Evolutionary conservation across 2,329 filamentous ascomycete genomes (phyloP), one percentile per base, ranked within the genome.

Genomic region (Hymenotorrendiella dingleyae): DNA sequence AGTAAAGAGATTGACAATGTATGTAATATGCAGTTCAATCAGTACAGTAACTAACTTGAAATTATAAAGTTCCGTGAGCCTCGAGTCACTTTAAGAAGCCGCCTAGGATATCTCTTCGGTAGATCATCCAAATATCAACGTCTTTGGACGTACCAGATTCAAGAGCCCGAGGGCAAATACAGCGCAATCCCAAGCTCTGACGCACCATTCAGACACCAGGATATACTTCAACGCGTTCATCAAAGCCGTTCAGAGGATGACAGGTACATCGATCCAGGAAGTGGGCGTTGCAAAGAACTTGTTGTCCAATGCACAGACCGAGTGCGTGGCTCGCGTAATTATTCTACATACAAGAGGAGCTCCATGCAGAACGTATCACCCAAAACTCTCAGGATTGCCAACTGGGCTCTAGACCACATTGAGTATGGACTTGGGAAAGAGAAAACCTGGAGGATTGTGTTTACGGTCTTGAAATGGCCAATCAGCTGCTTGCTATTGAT

Each of bases 161-260:
- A n/a, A n/a, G n/a, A n/a, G n/a, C n/a, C n/a, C n/a, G n/a, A n/a
- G n/a, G n/a, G n/a, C n/a, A n/a, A n/a, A n/a, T n/a, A n/a, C n/a
- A n/a, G n/a, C n/a, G n/a, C n/a, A n/a, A n/a, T n/a, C n/a, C n/a
- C n/a, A n/a, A n/a, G n/a, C n/a, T n/a, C n/a, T n/a, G n/a, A n/a
- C n/a, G n/a, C n/a, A n/a, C n/a, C n/a, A n/a, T 48, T 43, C 36
- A 29, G 26, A 12, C 46, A 55, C 42, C 48, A 50, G 9, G 53
- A 55, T 36, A 45, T 43, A 16, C 45, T 47, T 8, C 42, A 44
- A 3, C 40, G 53, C 24, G 43, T 52, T 8, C 33, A 12, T 6
- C 17, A 43, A 11, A 38, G 35, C 14, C 44, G 46, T 2, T 26
- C 38, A 9, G 10, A 39, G n/a, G n/a, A n/a, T 4, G 53, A 55